These are phyloP conservation scores for Neofusicoccum parvum DNA, from an alignment of 2,329 filamentous ascomycete species.

Conservation along the genomic window DNA sequence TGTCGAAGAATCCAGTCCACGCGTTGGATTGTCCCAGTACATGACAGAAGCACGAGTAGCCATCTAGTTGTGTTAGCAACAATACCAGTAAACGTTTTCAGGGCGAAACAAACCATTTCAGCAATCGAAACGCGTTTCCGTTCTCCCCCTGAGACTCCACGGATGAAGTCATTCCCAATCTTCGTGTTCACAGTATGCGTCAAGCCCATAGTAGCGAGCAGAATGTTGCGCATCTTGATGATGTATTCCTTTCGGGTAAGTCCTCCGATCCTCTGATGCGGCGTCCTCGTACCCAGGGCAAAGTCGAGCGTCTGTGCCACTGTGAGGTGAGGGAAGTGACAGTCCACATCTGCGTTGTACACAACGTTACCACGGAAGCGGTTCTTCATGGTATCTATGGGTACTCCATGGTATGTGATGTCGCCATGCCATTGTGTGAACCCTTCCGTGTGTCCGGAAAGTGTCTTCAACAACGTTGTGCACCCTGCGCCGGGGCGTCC, in stretches of 20 bases:
- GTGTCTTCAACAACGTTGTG: constrained; percentile 64
- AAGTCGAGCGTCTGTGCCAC: constrained; percentile 61
- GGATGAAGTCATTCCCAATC: constrained; percentile 61
- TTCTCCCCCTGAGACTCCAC: constrained; percentile 64
- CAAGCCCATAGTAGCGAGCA: constrained; percentile 57
- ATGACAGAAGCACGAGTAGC: constrained; percentile 45
- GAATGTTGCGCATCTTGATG: constrained; percentile 51
- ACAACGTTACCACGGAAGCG: constrained; percentile 50
- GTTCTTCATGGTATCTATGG: constrained; percentile 46
- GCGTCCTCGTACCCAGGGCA: constrained; percentile 56
- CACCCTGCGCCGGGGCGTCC: constrained; percentile 61
- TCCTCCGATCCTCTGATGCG: constrained; percentile 42
- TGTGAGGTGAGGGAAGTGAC: constrained; percentile 60
- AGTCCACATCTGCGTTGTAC: constrained; percentile 52
- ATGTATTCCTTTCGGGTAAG: constrained; percentile 47
- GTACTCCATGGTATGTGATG: constrained; percentile 60
- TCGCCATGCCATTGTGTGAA: constrained; percentile 36
- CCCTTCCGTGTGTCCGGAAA: constrained; percentile 60
- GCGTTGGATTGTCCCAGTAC: constrained; percentile 51
- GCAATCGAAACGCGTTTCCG: constrained; percentile 64
- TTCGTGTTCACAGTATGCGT: constrained; percentile 59
- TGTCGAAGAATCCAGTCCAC: constrained; percentile 44
- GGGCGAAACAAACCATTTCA: constrained; percentile 49
- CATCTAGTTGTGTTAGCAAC: constrained; percentile 46
- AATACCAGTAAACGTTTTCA: constrained; percentile 30